Conservation (phyloP, 257 asterid genomes). For the Capsicum chinense region DNA sequence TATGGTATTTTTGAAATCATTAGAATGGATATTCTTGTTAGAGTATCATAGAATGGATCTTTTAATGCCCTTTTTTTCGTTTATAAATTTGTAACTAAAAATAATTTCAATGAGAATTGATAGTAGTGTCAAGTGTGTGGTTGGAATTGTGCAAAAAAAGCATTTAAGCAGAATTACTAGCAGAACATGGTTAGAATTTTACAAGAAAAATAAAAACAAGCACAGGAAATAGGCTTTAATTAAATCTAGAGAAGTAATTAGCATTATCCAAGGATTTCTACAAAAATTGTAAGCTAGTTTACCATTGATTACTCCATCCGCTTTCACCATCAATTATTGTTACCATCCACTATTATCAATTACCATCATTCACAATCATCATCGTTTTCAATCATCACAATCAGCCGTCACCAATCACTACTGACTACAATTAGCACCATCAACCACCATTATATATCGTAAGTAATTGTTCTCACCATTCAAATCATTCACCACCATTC, state of each 20-base stretch:
- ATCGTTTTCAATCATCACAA: neutral
- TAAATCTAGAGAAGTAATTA: no score
- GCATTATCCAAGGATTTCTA: no score
- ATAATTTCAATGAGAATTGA: no score
- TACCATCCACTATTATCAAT: no score
- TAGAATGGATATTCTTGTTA: neutral
- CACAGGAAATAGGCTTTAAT: no score
- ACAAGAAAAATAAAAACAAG: neutral
- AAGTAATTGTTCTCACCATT: no score
- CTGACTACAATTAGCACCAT: neutral
- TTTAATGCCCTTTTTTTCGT: neutral
- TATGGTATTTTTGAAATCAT: neutral
- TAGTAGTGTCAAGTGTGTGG: no score
- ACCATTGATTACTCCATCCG: neutral
- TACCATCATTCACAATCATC: neutral
- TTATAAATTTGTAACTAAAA: neutral
- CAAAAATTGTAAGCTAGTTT: no score
- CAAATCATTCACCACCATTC: no score
- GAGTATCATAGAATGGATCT: neutral
- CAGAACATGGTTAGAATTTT: neutral
- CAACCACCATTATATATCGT: neutral
- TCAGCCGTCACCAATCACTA: neutral
- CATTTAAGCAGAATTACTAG: neutral
- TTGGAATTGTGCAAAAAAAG: no score
- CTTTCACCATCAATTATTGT: no score